Percentiles rank a stretch among this genome's conserved stretches.
phyloP scores from a whole-genome alignment of 169 alveolate species.

The Plasmodium fragile region DNA sequence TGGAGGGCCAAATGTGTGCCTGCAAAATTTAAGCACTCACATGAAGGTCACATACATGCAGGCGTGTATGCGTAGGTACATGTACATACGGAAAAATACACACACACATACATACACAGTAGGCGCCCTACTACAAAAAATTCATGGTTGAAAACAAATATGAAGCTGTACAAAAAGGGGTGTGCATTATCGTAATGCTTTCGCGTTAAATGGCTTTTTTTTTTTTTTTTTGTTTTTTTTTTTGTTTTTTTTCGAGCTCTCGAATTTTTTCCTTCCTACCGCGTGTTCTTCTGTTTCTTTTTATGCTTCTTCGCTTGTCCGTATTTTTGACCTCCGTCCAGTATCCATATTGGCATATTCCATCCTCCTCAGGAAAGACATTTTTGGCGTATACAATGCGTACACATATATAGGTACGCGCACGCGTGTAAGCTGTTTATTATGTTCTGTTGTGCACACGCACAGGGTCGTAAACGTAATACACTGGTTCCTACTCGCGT shows the following conservation, averaged over 20 bases:
- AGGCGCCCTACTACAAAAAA: constrained; percentile 23
- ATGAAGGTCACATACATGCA: constrained; percentile 9
- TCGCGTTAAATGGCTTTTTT: not conserved
- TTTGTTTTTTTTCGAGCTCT: not conserved
- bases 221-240: constrained; percentile 4
- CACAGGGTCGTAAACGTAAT: not conserved
- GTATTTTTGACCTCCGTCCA: not conserved
- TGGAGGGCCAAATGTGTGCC: constrained; percentile 9
- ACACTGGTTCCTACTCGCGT: not conserved
- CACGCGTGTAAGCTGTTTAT: not conserved
- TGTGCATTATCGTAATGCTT: not conserved
- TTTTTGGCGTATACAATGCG: not conserved
- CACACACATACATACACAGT: not conserved
- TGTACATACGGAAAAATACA: constrained; percentile 9
- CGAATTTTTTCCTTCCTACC: not conserved
- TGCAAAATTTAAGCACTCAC: not conserved
- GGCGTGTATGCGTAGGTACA: constrained; percentile 7
- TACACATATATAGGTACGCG: not conserved
- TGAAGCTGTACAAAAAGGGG: constrained; percentile 16
- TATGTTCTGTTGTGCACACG: not conserved
- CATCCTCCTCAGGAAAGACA: not conserved
- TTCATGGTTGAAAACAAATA: constrained; percentile 30
- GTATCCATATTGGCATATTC: not conserved
- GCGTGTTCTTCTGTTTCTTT: not conserved
- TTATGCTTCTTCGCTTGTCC: not conserved